Percentiles rank a stretch among this genome's conserved stretches.
Conservation (phyloP, 1,139 yeast species). For the Debaryomyces psychrophilus region DNA sequence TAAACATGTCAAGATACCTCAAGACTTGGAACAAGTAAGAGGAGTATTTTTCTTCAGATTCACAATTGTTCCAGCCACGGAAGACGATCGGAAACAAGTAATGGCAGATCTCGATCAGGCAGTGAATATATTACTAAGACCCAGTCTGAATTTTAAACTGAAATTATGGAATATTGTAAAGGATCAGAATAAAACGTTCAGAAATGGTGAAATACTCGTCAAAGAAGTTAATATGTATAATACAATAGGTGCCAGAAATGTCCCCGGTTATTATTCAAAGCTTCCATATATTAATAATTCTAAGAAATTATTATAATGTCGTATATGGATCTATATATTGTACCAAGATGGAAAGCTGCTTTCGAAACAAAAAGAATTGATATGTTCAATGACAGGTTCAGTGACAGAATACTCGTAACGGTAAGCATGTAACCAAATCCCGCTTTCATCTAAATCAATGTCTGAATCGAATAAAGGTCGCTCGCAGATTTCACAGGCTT, state of each 20-base stretch:
- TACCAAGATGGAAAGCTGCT: slow-evolving; percentile 47
- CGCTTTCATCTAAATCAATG: slow-evolving; percentile 39
- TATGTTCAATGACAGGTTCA: slow-evolving; percentile 15
- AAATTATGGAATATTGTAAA: slow-evolving; percentile 20
- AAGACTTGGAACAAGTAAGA: slow-evolving; percentile 24
- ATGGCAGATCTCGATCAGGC: slow-evolving; percentile 31
- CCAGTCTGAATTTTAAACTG: slow-evolving; percentile 1
- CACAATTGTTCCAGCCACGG: slow-evolving; percentile 38
- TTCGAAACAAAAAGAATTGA: slow-evolving; percentile 26
- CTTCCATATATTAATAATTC: slow-evolving; percentile 24
- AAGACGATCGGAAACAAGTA: slow-evolving; percentile 32
- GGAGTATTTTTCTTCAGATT: slow-evolving; percentile 49
- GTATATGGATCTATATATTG: slow-evolving; percentile 16
- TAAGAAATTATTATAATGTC: slow-evolving; percentile 6
- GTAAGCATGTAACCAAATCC: slow-evolving; percentile 62
- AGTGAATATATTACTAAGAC: slow-evolving; percentile 30
- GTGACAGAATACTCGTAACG: slow-evolving; percentile 39
- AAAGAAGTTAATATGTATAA: slow-evolving; percentile 53
- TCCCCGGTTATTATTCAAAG: slow-evolving; percentile 53
- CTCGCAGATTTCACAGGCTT: slow-evolving; percentile 51
- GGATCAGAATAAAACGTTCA: slow-evolving; percentile 14
- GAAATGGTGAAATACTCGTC: slow-evolving; percentile 10
- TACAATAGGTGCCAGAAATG: slow-evolving; percentile 57
- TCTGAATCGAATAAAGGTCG: slow-evolving; percentile 38
- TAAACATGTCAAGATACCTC: slow-evolving; percentile 15